Evolutionary conservation across 306 rosid genomes (phyloP).

Genomic region (Quercus bicolor): DNA sequence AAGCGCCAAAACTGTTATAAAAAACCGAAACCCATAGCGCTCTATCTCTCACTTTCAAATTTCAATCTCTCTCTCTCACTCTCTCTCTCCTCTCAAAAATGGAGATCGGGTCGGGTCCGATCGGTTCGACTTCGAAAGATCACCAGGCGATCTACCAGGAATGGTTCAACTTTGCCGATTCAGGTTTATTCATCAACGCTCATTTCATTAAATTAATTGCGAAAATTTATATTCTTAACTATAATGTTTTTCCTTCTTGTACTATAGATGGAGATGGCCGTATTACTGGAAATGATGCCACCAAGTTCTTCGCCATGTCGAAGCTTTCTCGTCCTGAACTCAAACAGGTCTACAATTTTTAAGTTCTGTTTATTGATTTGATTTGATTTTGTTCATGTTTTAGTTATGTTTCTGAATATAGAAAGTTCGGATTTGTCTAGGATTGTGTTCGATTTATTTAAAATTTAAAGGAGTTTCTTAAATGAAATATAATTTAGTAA

Average conservation of each 20-base stretch:
- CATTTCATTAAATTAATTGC: background rate
- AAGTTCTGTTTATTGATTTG: background rate
- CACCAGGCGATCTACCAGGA: slow-evolving; percentile 57
- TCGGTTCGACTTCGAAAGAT: slow-evolving; percentile 48
- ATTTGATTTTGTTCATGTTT: background rate
- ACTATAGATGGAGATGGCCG: slow-evolving; percentile 74
- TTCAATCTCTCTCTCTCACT: background rate
- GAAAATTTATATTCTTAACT: no score
- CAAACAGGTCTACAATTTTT: slow-evolving; percentile 46
- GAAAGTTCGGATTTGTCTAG: background rate
- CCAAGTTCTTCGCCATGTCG: slow-evolving; percentile 76
- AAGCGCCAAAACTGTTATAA: no score
- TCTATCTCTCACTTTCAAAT: background rate
- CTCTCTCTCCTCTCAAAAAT: slow-evolving; percentile 18
- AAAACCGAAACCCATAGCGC: background rate
- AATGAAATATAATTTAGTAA: background rate
- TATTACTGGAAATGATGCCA: slow-evolving; percentile 71
- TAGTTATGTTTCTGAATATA: background rate
- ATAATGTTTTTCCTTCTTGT: background rate
- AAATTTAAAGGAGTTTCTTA: no score
- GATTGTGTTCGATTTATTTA: background rate
- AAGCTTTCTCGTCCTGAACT: slow-evolving; percentile 77
- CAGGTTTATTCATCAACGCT: slow-evolving; percentile 38
- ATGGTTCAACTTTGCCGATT: slow-evolving; percentile 83
- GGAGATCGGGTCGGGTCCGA: slow-evolving; percentile 47